Conservation (phyloP, 2,329 filamentous ascomycete genomes). For the Penicillium sp. region DNA sequence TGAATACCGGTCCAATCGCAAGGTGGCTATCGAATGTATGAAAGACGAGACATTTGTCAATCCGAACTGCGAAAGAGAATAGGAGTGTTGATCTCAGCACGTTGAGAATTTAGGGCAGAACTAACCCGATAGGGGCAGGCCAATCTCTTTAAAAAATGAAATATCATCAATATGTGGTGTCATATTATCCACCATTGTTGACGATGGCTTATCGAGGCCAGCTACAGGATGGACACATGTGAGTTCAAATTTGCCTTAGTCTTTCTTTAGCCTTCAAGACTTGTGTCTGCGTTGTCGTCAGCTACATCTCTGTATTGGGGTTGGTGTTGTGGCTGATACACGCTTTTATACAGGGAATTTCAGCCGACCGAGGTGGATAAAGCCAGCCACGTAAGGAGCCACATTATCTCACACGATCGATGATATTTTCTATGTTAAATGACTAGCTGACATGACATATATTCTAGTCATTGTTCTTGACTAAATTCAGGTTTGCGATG, state of each 20-base stretch:
- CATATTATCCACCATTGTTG: neutral
- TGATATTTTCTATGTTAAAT: neutral
- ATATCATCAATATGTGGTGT: no score
- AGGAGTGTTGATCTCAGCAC: no score
- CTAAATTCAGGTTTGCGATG: neutral
- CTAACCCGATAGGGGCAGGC: no score
- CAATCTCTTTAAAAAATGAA: no score
- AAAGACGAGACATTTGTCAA: no score
- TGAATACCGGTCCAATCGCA: no score
- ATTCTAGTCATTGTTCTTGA: neutral
- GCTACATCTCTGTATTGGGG: neutral
- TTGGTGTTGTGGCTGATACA: neutral
- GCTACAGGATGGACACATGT: neutral
- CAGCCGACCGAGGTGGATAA: neutral
- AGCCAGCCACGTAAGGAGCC: neutral
- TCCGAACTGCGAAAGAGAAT: no score
- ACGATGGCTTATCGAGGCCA: neutral
- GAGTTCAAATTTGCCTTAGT: neutral
- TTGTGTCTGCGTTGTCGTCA: neutral
- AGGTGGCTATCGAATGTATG: no score
- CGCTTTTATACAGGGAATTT: neutral
- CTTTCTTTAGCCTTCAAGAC: neutral
- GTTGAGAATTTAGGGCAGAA: no score
- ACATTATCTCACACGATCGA: neutral
- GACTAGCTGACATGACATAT: neutral